Evolutionary conservation across 2,329 filamentous ascomycete genomes (phyloP).

Genomic region (Sclerotinia subarctica): DNA sequence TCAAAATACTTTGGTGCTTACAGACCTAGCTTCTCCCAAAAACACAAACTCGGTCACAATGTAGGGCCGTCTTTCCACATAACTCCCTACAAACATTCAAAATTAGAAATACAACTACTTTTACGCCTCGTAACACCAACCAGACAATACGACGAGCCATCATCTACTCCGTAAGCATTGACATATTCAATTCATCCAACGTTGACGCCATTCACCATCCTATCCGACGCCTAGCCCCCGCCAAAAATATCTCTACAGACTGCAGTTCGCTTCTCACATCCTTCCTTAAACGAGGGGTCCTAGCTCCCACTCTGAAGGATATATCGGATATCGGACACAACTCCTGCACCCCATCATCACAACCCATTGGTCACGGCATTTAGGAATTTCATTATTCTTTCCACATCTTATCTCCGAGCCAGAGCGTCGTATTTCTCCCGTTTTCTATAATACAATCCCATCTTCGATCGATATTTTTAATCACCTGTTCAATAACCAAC

Average conservation of each 20-base stretch:
- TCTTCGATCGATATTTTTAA: background rate
- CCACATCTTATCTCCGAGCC: background rate
- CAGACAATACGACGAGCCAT: background rate
- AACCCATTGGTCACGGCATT: background rate
- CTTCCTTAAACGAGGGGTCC: background rate
- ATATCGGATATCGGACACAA: background rate
- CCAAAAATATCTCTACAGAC: background rate
- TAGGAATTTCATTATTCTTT: background rate
- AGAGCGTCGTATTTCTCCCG: background rate
- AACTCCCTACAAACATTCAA: background rate
- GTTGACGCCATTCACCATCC: background rate
- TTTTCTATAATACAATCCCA: background rate
- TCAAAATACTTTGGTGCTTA: background rate
- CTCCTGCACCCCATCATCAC: background rate
- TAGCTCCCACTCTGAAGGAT: constrained; percentile 1
- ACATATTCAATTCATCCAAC: background rate
- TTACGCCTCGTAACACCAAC: background rate
- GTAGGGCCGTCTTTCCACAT: background rate
- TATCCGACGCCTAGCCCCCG: background rate
- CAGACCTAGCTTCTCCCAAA: background rate
- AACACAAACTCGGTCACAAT: background rate
- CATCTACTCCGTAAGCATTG: background rate
- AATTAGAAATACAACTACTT: background rate
- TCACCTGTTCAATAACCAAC: background rate
- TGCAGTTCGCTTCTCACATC: constrained; percentile 7